Percentiles rank a stretch among this genome's conserved stretches.
phyloP scores from a whole-genome alignment of 768 basidiomycete genomes.

The Kwoniella bestiolae region DNA sequence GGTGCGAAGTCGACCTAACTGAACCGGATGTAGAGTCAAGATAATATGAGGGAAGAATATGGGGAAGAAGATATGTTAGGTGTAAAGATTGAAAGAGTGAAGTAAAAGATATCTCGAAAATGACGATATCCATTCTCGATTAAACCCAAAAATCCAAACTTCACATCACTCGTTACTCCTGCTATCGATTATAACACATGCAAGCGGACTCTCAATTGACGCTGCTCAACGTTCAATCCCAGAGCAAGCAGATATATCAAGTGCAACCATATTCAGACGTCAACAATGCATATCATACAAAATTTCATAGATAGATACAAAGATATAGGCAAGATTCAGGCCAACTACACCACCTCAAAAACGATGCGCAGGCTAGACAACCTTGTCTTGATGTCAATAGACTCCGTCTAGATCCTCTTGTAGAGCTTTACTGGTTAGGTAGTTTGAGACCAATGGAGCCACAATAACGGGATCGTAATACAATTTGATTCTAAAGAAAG shows the following conservation, averaged over 20 bases:
- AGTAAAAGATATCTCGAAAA: no score
- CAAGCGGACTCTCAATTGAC: background rate
- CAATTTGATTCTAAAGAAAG: constrained; percentile 40
- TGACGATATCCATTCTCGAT: background rate
- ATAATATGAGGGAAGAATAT: no score
- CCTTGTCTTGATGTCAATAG: constrained; percentile 27
- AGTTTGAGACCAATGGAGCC: constrained; percentile 16
- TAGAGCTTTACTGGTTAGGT: constrained; percentile 39
- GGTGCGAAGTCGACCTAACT: background rate
- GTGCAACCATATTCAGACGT: background rate
- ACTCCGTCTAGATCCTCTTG: constrained; percentile 44
- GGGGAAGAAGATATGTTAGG: background rate
- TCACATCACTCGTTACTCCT: background rate
- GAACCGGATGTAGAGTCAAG: constrained; percentile 1
- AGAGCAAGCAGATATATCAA: background rate
- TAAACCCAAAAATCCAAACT: background rate
- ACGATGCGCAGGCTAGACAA: constrained; percentile 41
- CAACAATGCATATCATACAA: background rate
- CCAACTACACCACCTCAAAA: constrained; percentile 21
- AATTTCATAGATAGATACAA: background rate
- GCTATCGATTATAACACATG: background rate
- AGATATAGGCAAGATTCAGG: constrained; percentile 49
- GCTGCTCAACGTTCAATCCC: background rate
- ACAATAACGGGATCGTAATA: constrained; percentile 48
- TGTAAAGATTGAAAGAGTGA: background rate